Base-by-base conservation (phyloP, 1,284 basidiomycete species). In the Tilletia caries region DNA sequence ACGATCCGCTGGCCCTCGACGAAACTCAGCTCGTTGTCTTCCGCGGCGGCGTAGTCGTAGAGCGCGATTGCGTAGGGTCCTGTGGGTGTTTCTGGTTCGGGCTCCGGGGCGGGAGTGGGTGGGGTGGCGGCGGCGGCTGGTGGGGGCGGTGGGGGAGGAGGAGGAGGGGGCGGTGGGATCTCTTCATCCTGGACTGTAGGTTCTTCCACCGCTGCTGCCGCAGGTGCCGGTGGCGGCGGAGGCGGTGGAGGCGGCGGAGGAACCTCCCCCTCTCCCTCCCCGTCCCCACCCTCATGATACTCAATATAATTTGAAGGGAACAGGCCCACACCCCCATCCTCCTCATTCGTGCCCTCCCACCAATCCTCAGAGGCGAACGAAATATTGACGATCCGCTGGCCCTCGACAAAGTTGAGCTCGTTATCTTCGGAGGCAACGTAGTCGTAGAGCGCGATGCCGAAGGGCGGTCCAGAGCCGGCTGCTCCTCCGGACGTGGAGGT, bases 161-260 rank as follows among this genome's bases (percentile, higher is more conserved):
- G 75, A 4, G 81, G 78, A 1, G 82, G 82, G 0, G 82, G 79
- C 0, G 77, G 91, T 88, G 78, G 92, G 70, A 34, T 65, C 15
- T 60, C 68, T 29, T 70, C 70, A 27, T 75, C 64, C 46, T 69
- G 23, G 34, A 43, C 52, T 20, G 6, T 41, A 1, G 44, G 64
- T n/a, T n/a, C n/a, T 15, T 65, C 34, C 10, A 34, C 54, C 37
- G 69, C 67, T 3, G 72, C 66, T 2, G 71, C 54, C 32, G 44
- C 68, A 23, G 71, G 70, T 20, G 74, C 69, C 15, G 67, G 62
- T 4, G 71, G 71, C 15, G 75, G 67, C 13, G 74, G 65, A 2
- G 71, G 69, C 29, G 75, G 71, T 0, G 73, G 68, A 2, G 69
- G 70, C 0, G 73, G 58, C 5, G 66, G 18, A 0, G 27, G 58